These are phyloP conservation scores for Umbelopsis ramanniana DNA, from an alignment of 192 early-diverging fungal species.

Conservation along the genomic window DNA sequence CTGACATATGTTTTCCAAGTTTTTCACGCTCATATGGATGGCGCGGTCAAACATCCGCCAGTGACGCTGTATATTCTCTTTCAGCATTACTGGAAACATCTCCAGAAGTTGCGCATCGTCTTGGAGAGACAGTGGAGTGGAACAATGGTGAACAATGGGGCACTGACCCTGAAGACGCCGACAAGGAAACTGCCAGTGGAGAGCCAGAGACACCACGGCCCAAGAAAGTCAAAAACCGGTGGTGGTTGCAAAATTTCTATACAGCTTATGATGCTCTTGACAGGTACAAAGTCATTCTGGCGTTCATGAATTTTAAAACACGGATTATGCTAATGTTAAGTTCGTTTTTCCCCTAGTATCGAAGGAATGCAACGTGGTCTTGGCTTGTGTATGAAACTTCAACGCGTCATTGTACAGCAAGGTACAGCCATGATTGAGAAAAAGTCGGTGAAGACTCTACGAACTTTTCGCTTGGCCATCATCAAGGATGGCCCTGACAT, in stretches of 20 bases:
- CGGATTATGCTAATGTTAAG: neutral
- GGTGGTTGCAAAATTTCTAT: constrained; percentile 86
- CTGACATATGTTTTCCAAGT: constrained; percentile 75
- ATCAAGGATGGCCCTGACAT: constrained; percentile 61
- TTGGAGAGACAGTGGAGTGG: constrained; percentile 43
- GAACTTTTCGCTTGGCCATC: constrained; percentile 75
- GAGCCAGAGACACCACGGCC: neutral
- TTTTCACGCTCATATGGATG: constrained; percentile 83
- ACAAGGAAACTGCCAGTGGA: constrained; percentile 12
- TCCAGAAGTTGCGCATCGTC: constrained; percentile 40
- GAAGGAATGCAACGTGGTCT: constrained; percentile 62
- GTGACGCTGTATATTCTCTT: constrained; percentile 82
- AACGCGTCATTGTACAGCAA: constrained; percentile 76
- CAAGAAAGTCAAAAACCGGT: constrained; percentile 24
- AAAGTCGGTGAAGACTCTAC: constrained; percentile 72
- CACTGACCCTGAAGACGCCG: neutral
- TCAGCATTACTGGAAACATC: constrained; percentile 69
- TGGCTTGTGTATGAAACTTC: constrained; percentile 73
- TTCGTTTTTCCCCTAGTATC: neutral
- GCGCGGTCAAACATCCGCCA: constrained; percentile 67
- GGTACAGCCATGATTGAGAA: constrained; percentile 83
- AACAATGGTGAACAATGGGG: constrained; percentile 39
- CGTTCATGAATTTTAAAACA: neutral
- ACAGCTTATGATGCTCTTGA: constrained; percentile 87
- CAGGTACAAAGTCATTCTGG: constrained; percentile 32